Base-by-base conservation (phyloP, 2,329 filamentous ascomycete genomes). In the Periconia digitata region DNA sequence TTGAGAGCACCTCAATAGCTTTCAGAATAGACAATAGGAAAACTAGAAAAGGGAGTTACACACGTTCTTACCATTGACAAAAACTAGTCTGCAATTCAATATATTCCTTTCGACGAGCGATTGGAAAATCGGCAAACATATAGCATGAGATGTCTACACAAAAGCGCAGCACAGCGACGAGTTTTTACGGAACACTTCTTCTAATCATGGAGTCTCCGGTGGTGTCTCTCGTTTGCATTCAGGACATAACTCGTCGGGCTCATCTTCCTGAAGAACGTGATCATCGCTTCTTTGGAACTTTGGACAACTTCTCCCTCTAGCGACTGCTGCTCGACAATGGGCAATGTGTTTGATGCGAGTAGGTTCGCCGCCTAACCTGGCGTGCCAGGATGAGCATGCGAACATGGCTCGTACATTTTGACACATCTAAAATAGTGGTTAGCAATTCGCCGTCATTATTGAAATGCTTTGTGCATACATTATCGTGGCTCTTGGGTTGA, bases 381-480 rank as follows among this genome's bases (percentile, higher is more conserved):
- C 46, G 43, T 48, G 46, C 46, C 46, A 48, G 21, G 29, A 15
- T n/a, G 46, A 48, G 40, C 46, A 48, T 16, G 40, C 40, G 40
- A 43, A 48, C 32, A 43, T 48, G 22, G 46, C 46, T 39, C 46
- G 46, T 48, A 42, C 44, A 38, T 42, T 47, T 39, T 42, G 44
- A 47, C 44, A 48, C 46, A 48, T 48, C 46, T 43, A 32, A 29
- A 16, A 34, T 15, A 29, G 17, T 38, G 15, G 46, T 48, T 43
- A 48, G 40, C 45, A 32, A 47, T 47, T 37, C 15, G 20, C 38
- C 8, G 27, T 32, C n/a, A n/a, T n/a, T n/a, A n/a, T n/a, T n/a
- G n/a, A n/a, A n/a, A n/a, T n/a, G n/a, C n/a, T n/a, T n/a, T n/a
- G n/a, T n/a, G n/a, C n/a, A n/a, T n/a, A n/a, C n/a, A n/a, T n/a